phyloP scores from a whole-genome alignment of 805 yeast species.

The Pachysolen tannophilus region DNA sequence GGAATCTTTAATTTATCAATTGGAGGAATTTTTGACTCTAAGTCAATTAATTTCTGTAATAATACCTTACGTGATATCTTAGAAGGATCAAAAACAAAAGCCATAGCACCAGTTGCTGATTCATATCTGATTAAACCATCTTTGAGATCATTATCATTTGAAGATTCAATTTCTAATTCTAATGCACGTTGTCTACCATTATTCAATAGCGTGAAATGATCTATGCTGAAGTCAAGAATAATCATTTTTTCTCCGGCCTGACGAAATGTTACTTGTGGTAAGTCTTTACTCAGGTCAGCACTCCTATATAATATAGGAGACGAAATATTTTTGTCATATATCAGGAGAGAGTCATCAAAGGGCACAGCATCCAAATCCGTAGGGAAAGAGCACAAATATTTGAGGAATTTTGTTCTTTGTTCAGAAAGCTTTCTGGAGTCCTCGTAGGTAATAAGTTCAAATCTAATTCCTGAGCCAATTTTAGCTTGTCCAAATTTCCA shows the following conservation, averaged over 20 bases:
- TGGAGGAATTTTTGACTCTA: conserved; percentile 19
- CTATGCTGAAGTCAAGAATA: conserved; percentile 22
- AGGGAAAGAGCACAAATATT: conserved; percentile 12
- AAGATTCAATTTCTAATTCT: conserved; percentile 9
- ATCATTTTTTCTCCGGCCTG: conserved; percentile 27
- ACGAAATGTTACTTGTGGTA: conserved; percentile 18
- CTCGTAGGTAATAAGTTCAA: conserved; percentile 14
- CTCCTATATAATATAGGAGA: conserved; percentile 12
- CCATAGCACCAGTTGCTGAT: conserved; percentile 18
- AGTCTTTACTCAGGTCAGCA: conserved; percentile 2
- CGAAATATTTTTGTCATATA: conserved; percentile 10
- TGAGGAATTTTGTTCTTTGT: conserved; percentile 13
- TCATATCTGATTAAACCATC: conserved; percentile 13
- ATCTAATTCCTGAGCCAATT: conserved; percentile 17
- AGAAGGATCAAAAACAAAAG: conserved; percentile 17
- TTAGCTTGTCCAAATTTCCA: conserved; percentile 27
- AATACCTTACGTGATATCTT: conserved; percentile 11
- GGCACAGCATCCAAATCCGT: conserved; percentile 3
- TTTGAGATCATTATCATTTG: conserved; percentile 6
- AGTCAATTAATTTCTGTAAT: conserved; percentile 11
- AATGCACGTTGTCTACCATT: conserved; percentile 24
- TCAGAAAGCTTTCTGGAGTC: conserved; percentile 22
- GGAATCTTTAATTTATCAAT: conserved; percentile 18
- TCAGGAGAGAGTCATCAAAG: conserved; percentile 12
- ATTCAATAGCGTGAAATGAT: conserved; percentile 20